Evolutionary conservation across 2,329 filamentous ascomycete genomes (phyloP), one percentile per base, ranked within the genome.

Genomic region (Hymenoscyphus linearis): DNA sequence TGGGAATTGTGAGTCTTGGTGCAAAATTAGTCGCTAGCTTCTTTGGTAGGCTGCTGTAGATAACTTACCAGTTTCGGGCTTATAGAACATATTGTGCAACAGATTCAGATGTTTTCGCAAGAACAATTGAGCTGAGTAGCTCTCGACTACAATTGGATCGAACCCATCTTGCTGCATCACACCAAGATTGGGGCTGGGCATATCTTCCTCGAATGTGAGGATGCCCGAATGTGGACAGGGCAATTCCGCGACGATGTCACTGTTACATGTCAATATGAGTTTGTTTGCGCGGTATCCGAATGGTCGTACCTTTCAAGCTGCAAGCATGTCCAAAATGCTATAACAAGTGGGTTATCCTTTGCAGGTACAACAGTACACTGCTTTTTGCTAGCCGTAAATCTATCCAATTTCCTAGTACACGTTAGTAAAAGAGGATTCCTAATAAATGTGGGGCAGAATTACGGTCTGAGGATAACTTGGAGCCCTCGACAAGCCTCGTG

Each of bases 291-390:
- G 2, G 4, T 4, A 16, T 52, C 22, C 5, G 10, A 22, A 31
- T 18, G n/a, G 27, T 58, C 75, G 67, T 74, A 91, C 88, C 88
- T 96, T 75, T 98, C 93, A 12, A 98, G 80, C 71, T 98, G 93
- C 65, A 97, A 78, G 72, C 91, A 96, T 7, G 93, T 95, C 93
- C 93, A 98, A 70, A 93, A 97, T 0, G 91, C 88, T 68, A 96
- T 82, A 14, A 88, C 79, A 37, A 88, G 79, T 60, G 88, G 80
- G 70, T 92, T 90, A 68, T 87, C 82, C 53, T 70, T 72, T 9
- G 66, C 52, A 40, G 64, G 62, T 18, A 65, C 57, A 9, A 66
- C 40, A 18, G 44, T 54, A 25, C 27, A 31, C 1, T 60, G 55
- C 3, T 60, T 36, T 55, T 68, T 77, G 68, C 61, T 72, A 74